A percentile compares a stretch with the other conserved stretches of the same genome.
These are phyloP conservation scores for Capsicum chinense DNA, from an alignment of 257 asterid species.

Conservation along the genomic window DNA sequence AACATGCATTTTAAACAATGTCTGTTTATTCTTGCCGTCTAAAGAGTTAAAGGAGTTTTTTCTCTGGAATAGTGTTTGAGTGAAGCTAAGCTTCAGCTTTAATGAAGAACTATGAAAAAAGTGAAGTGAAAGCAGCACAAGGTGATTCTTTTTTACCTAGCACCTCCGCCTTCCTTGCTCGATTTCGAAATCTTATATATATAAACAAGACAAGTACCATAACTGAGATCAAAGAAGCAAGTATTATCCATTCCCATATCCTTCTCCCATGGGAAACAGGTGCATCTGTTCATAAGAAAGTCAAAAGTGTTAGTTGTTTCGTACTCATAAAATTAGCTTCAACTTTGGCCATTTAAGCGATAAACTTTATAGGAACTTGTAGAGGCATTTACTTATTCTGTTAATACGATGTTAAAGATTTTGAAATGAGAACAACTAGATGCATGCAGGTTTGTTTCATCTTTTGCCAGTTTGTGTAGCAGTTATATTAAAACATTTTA, in stretches of 20 bases:
- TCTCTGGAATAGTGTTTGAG: slow-evolving; percentile 3
- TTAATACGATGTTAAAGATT: not conserved
- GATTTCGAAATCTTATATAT: not conserved
- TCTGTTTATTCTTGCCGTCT: not conserved
- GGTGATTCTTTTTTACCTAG: slow-evolving; percentile 22
- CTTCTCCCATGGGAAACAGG: not conserved
- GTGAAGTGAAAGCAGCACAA: not conserved
- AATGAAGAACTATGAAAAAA: not conserved
- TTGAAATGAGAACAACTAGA: not conserved
- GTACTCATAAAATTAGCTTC: not conserved
- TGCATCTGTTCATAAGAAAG: slow-evolving; percentile 17
- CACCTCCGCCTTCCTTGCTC: not conserved
- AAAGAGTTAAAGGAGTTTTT: not conserved
- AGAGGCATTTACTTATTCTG: not conserved
- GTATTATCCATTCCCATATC: not conserved
- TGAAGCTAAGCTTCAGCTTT: slow-evolving; percentile 14
- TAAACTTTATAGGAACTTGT: not conserved
- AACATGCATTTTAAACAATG: not conserved
- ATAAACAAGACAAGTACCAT: not conserved
- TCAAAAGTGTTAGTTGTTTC: slow-evolving; percentile 9
- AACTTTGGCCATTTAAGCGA: not conserved
- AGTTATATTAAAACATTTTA: slow-evolving; percentile 2
- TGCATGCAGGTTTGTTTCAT: not conserved
- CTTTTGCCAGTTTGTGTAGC: not conserved
- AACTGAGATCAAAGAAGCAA: not conserved